Evolutionary conservation across 2,329 filamentous ascomycete species (phyloP), one percentile per base, ranked within the genome.

Genomic region (Colletotrichum sansevieriae): DNA sequence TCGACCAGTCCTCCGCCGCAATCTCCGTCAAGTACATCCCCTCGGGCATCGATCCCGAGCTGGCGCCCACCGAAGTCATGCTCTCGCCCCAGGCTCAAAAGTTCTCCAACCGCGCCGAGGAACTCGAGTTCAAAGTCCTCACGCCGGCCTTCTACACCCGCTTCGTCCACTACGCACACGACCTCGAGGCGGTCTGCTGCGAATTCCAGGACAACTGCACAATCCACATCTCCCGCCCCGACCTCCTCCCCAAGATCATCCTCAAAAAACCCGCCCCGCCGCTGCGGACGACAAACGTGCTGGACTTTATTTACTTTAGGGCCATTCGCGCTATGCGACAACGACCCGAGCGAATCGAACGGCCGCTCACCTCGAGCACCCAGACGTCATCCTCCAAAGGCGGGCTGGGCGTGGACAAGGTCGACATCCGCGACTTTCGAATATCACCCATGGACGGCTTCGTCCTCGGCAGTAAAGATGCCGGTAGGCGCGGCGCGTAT

Each of bases 111-210:
- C 44, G 61, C 2, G 68, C 69, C 3, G 78, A 83, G 22, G 76
- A 83, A 0, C 58, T 91, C 6, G 85, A 87, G 49, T 79, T 92
- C 55, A 85, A 84, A 61, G 80, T 92, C 4, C 76, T 91, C 20
- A 90, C 88, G 0, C 90, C 91, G 1, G 82, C 80, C 0, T 93
- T 93, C 74, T 93, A 93, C 79, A 84, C 86, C 12, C 85, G 90
- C 33, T 89, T 92, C 55, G 82, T 89, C 0, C 83, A 87, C 71
- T 92, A 92, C 74, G 81, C 86, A 0, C 83, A 90, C 73, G 86
- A 88, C 22, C 82, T 87, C 18, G 87, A 91, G 72, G 89, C 88
- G 1, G 80, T 92, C 35, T 87, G 89, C 63, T 83, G 84, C 67
- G 89, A 92, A 74, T 75, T 87, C 74, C 76, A 85, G 51, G 88